Evolutionary conservation across 2,329 filamentous ascomycete genomes (phyloP).

Genomic region (Tympanopsis confertula): DNA sequence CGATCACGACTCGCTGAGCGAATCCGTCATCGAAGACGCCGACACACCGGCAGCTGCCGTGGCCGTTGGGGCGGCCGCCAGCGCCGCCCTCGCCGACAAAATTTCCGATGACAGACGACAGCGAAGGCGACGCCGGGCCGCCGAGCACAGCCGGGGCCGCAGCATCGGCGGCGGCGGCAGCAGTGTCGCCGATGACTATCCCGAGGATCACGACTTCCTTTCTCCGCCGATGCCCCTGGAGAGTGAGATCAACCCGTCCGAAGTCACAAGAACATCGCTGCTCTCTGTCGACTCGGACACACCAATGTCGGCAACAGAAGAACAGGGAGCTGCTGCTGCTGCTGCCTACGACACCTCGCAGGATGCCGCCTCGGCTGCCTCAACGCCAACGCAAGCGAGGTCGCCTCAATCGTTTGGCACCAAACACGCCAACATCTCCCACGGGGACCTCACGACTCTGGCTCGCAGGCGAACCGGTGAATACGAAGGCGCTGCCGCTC

Average conservation of each 20-base stretch:
- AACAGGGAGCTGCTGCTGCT: slow-evolving; percentile 52
- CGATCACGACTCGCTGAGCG: slow-evolving; percentile 37
- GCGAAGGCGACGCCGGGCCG: slow-evolving; percentile 40
- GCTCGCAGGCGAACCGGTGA: slow-evolving; percentile 31
- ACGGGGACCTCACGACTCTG: slow-evolving; percentile 42
- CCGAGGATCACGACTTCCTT: slow-evolving; percentile 41
- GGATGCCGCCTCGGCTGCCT: slow-evolving; percentile 48
- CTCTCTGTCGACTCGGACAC: slow-evolving; percentile 69
- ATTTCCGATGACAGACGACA: slow-evolving; percentile 37
- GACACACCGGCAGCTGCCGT: slow-evolving; percentile 32
- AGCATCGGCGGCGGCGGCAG: slow-evolving; percentile 31
- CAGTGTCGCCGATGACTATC: slow-evolving; percentile 37
- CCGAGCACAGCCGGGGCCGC: slow-evolving; percentile 27
- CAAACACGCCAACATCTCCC: slow-evolving; percentile 53
- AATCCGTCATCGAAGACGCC: slow-evolving; percentile 45
- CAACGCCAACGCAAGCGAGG: slow-evolving; percentile 38
- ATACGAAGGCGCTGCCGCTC: slow-evolving; percentile 11
- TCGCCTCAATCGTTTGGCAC: slow-evolving; percentile 51
- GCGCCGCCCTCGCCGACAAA: slow-evolving; percentile 23
- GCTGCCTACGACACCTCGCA: slow-evolving; percentile 47
- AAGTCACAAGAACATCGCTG: slow-evolving; percentile 79
- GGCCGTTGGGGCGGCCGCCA: slow-evolving; percentile 22
- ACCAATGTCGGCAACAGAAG: slow-evolving; percentile 56
- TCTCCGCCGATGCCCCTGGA: slow-evolving; percentile 74
- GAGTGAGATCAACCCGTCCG: slow-evolving; percentile 76